Evolutionary conservation across 2,329 filamentous ascomycete genomes (phyloP).

Genomic region (Cercospora janseana): DNA sequence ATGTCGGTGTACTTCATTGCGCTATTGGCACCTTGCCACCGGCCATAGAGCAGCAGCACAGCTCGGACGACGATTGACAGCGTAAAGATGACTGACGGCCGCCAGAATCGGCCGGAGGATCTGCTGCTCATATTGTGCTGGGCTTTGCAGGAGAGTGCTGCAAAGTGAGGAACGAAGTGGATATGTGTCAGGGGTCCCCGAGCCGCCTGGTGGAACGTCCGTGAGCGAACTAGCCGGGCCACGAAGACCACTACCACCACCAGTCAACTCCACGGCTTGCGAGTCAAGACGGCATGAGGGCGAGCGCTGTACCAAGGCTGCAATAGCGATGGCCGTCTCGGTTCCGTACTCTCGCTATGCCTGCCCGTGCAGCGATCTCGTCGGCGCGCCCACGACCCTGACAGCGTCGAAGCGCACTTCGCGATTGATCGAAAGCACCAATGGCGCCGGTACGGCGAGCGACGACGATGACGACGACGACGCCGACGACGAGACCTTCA

Average conservation of each 20-base stretch:
- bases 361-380: slow-evolving; percentile 59
- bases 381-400: slow-evolving; percentile 37
- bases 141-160: not conserved
- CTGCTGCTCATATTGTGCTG: not conserved
- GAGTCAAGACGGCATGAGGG: no score
- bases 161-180: not conserved
- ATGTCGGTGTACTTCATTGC: slow-evolving; percentile 98
- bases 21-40: slow-evolving; percentile 88
- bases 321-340: slow-evolving; percentile 50
- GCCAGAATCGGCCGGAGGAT: slow-evolving; percentile 23
- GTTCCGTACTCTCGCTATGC: slow-evolving; percentile 66
- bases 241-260: no score
- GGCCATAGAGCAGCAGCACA: slow-evolving; percentile 77
- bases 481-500: slow-evolving; percentile 75
- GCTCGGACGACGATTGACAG: slow-evolving; percentile 63
- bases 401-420: slow-evolving; percentile 40
- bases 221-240: no score
- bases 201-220: no score
- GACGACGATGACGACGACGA: slow-evolving; percentile 54
- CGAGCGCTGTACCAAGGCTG: no score
- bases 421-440: slow-evolving; percentile 29
- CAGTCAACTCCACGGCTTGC: no score
- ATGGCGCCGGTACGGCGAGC: slow-evolving; percentile 58
- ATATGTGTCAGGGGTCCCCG: not conserved
- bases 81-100: slow-evolving; percentile 42